Conservation (phyloP, 768 basidiomycete genomes). For the Xanthoconium stramineum region DNA sequence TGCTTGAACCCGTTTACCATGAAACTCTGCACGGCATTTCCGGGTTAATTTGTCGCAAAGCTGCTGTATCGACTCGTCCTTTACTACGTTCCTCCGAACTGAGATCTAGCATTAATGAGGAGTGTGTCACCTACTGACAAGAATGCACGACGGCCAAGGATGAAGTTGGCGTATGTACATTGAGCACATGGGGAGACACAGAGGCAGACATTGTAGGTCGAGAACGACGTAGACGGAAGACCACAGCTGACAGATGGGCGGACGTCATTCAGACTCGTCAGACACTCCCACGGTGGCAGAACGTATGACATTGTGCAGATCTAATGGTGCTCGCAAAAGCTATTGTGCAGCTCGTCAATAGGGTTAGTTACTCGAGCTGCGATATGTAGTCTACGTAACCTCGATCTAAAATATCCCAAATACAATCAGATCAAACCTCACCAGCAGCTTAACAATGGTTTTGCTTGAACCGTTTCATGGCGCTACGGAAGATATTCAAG, state of each 20-base stretch:
- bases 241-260: background rate
- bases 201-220: constrained; percentile 26
- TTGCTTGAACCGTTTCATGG: constrained; percentile 66
- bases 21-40: constrained; percentile 58
- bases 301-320: background rate
- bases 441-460: constrained; percentile 74
- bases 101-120: constrained; percentile 4
- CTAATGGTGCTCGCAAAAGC: background rate
- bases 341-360: background rate
- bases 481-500: constrained; percentile 43
- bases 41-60: constrained; percentile 71
- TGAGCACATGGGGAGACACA: constrained; percentile 45
- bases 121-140: constrained; percentile 41
- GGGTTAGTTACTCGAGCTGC: background rate
- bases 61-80: constrained; percentile 59
- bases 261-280: background rate
- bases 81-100: constrained; percentile 42
- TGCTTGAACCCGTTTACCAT: constrained; percentile 59
- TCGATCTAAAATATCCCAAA: background rate
- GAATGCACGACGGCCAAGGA: constrained; percentile 78
- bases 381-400: constrained; percentile 8
- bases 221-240: background rate
- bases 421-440: constrained; percentile 23
- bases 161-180: constrained; percentile 72
- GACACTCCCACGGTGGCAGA: constrained; percentile 1